Evolutionary conservation across 371 early-diverging fungal species (phyloP), one percentile per base, ranked within the genome.

Genomic region (Mucor velutinosus): DNA sequence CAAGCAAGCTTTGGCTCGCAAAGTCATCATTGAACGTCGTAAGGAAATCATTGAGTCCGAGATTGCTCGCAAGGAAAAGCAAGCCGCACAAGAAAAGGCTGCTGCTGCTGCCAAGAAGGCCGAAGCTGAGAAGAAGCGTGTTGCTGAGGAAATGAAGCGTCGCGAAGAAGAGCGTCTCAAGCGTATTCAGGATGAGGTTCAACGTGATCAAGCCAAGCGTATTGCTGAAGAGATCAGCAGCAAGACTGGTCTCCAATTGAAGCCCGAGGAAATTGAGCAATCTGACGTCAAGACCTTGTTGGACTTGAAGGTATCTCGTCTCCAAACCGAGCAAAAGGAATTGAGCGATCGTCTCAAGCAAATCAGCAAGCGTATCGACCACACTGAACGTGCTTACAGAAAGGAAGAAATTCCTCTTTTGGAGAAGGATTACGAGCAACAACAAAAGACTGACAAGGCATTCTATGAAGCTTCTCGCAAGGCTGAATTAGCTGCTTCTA

Each of bases 381-480:
- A 96, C 76, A 81, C 90, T n/a, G 98, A 97, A 81, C 95, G 99
- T 77, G 99, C 98, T n/a, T 92, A 85, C 81, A 95, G 99, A 69
- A 87, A 90, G 79, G 93, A 92, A 72, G 99, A 99, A 86, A 92
- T 92, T 69, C 95, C 98, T 30, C 81, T 97, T 19, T 87, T 98
- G 62, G 91, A 88, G 43, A 87, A 91, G 73, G 98, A 97, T 79
- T 97, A 95, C 74, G 95, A 93, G 62, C 83, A 86, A 39, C 98
- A 98, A 81, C 92, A 93, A 80, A 86, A 86, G 80, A 79, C 77
- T 29, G 99, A 98, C 77, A 86, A 83, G 72, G 89, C 89, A 58
- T 88, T 87, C 80, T 89, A 95, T 77, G 91, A 93, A 57, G 91
- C 89, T 51, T 86, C 92, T 21, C 81, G 85, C 69, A 87, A 88